These are phyloP conservation scores for Stephania cephalantha DNA, from an alignment of 164 flowering plant species.

Conservation along the genomic window DNA sequence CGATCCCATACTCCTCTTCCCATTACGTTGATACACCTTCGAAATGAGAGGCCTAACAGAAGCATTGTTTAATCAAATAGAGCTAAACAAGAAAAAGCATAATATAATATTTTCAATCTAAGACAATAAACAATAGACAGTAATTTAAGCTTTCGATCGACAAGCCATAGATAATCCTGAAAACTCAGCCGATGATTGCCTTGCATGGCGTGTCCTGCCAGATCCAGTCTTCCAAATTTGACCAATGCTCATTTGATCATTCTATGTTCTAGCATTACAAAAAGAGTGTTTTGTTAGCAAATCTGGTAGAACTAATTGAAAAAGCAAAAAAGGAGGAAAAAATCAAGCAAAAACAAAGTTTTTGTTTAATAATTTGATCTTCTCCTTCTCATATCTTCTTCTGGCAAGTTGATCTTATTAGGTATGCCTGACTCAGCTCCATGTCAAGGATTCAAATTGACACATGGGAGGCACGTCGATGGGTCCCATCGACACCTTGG, in stretches of 20 bases:
- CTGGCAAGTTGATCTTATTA: neutral
- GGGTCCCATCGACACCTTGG: neutral
- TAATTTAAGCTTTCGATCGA: neutral
- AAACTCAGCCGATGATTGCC: neutral
- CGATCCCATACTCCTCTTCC: no score
- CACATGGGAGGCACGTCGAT: neutral
- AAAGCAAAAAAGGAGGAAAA: no score
- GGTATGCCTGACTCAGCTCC: constrained; percentile 1
- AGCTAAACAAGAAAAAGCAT: neutral
- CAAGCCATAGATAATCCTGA: neutral
- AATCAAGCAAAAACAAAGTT: neutral
- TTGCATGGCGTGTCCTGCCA: neutral
- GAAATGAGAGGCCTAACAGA: no score
- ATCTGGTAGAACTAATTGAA: neutral
- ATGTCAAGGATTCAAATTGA: neutral
- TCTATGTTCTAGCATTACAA: neutral
- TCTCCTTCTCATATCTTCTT: neutral
- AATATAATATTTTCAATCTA: neutral
- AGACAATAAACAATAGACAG: neutral
- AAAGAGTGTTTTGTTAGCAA: neutral
- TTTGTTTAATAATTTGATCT: neutral
- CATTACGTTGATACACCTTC: no score
- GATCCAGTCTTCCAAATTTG: neutral
- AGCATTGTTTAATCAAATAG: neutral
- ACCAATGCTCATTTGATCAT: neutral